phyloP scores from a whole-genome alignment of 1,139 yeast species.

The Blastobotrys buckinghamii region DNA sequence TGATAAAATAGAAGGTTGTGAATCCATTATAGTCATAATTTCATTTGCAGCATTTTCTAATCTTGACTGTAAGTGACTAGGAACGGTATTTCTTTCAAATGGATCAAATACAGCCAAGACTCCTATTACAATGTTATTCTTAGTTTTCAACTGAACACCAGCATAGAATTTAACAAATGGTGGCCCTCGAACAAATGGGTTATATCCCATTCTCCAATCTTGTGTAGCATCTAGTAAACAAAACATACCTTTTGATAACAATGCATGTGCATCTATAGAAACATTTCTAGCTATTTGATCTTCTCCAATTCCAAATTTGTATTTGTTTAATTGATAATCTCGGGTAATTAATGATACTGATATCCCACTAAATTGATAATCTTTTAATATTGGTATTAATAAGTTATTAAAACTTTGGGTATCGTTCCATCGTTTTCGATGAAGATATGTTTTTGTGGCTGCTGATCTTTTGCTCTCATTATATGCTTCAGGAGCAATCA shows the following conservation, averaged over 20 bases:
- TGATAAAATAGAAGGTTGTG: constrained; percentile 19
- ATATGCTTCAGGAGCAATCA: constrained; percentile 48
- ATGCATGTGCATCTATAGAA: constrained; percentile 62
- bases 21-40: constrained; percentile 41
- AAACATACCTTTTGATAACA: constrained; percentile 51
- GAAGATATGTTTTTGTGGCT: constrained; percentile 39
- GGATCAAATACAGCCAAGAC: constrained; percentile 56
- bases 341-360: constrained; percentile 53
- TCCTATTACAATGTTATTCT: constrained; percentile 46
- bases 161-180: constrained; percentile 57
- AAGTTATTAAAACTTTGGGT: constrained; percentile 38
- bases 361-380: constrained; percentile 44
- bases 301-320: constrained; percentile 39
- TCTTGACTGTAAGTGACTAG: constrained; percentile 33
- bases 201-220: constrained; percentile 61
- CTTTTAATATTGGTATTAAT: constrained; percentile 32
- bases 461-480: constrained; percentile 24
- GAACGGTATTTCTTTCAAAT: constrained; percentile 38
- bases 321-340: constrained; percentile 44
- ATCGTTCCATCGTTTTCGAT: constrained; percentile 49
- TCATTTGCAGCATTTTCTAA: constrained; percentile 40
- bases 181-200: constrained; percentile 57
- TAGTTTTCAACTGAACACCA: constrained; percentile 49
- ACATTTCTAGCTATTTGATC: constrained; percentile 40
- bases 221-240: constrained; percentile 51